Base-by-base conservation (phyloP, 2,329 filamentous ascomycete species). In the Colletotrichum eleusines region DNA sequence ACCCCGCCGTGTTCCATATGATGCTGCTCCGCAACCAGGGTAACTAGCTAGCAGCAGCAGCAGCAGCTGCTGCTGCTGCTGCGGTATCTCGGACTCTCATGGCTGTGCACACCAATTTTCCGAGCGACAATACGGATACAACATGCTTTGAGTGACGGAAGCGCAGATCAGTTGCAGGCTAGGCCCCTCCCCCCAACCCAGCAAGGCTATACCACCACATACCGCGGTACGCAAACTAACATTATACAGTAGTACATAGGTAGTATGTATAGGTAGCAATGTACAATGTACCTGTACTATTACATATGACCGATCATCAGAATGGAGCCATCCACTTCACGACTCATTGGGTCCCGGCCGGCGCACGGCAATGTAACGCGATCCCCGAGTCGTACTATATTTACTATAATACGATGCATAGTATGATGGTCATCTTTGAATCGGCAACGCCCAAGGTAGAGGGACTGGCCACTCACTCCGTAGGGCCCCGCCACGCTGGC, bases 331-430 rank as follows among this genome's bases (percentile, higher is more conserved):
- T 61, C 54, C 48, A 18, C 48, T 61, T 51, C 57, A 70, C 67
- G 67, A 67, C 57, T 67, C 57, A 28, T 55, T 50, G 40, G 35
- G 23, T 38, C 61, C 63, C 42, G 28, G 11, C 67, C 50, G 35
- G 63, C 50, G 53, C 67, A 44, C 40, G 57, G 42, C 55, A 70
- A 67, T 70, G 67, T 58, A 70, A 67, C 57, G 63, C 50, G 57
- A 66, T 48, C 63, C 63, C 64, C 67, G 63, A 70, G 63, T 70
- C 67, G 42, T 51, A 31, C 48, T 16, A 5, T 42, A 42, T 42
- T 7, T 11, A 44, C 16, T n/a, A 9, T n/a, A 51, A n/a, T 33
- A 33, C 31, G 31, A 7, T 4, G 31, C 7, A 33, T 7, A 33
- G 31, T 33, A 33, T 33, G 31, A 60, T 60, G 35, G 54, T 9